phyloP scores from a whole-genome alignment of 2,329 filamentous ascomycete species.

The Aspergillus bombycis region DNA sequence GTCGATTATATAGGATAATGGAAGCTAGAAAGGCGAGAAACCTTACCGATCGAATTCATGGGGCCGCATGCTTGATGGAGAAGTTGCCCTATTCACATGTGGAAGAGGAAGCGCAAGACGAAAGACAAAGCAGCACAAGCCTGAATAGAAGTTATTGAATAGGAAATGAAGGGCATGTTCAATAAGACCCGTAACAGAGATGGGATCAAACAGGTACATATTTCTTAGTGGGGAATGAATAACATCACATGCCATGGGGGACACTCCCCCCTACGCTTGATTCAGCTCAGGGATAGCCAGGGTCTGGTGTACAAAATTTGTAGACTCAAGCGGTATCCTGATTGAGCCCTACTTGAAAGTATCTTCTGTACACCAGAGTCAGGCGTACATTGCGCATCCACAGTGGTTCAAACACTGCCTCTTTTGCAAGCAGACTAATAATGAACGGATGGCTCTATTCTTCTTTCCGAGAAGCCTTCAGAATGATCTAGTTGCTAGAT shows the following conservation, averaged over 20 bases:
- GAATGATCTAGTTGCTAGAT: neutral
- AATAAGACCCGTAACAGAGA: slow-evolving; percentile 6
- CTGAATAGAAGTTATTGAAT: slow-evolving; percentile 1
- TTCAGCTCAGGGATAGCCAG: neutral
- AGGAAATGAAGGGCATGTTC: slow-evolving; percentile 1
- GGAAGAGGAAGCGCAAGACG: slow-evolving; percentile 3
- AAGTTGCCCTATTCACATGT: slow-evolving; percentile 12
- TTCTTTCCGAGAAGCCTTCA: neutral
- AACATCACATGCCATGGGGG: neutral
- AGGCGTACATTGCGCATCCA: neutral
- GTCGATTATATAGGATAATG: slow-evolving; percentile 10
- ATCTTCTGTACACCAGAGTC: neutral
- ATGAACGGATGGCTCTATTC: neutral
- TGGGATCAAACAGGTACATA: neutral
- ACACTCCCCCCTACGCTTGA: neutral
- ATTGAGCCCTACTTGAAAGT: neutral
- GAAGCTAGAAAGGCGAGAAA: neutral
- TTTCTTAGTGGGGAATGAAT: neutral
- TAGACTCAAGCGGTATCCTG: neutral
- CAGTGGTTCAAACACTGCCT: neutral
- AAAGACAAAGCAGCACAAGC: neutral
- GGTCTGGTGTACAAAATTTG: neutral
- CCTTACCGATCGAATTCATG: neutral
- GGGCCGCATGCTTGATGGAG: slow-evolving; percentile 1
- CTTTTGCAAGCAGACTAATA: neutral